Evolutionary conservation across 495 filamentous ascomycete species (phyloP).

Genomic region (Echria macrotheca): DNA sequence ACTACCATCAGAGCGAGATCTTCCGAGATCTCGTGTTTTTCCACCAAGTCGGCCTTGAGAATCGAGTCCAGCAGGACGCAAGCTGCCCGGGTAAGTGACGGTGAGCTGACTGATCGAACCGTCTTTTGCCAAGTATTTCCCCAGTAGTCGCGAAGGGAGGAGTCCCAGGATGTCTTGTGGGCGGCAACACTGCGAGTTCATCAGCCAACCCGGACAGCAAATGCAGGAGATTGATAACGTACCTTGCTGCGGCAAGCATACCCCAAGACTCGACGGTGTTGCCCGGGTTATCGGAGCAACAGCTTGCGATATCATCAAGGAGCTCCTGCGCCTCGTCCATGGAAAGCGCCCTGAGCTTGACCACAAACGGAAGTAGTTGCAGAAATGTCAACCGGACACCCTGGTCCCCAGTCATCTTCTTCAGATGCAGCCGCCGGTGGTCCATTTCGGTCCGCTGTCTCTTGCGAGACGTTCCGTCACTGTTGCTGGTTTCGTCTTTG

Average conservation of each 20-base stretch:
- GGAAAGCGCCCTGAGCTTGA: constrained; percentile 33
- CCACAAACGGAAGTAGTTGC: constrained; percentile 73
- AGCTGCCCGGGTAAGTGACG: constrained; percentile 68
- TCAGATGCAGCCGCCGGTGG: constrained; percentile 57
- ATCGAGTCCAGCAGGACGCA: constrained; percentile 69
- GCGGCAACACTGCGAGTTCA: constrained; percentile 11
- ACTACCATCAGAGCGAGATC: constrained; percentile 63
- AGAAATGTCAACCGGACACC: constrained; percentile 60
- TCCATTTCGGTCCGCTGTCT: constrained; percentile 53
- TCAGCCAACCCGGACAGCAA: constrained; percentile 22
- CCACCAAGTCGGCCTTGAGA: constrained; percentile 55
- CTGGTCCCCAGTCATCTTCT: constrained; percentile 50
- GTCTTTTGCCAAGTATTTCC: constrained; percentile 69
- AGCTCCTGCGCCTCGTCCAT: constrained; percentile 36
- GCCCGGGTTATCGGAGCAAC: constrained; percentile 35
- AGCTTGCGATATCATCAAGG: constrained; percentile 29
- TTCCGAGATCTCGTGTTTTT: constrained; percentile 56
- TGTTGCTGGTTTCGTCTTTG: constrained; percentile 12
- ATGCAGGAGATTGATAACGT: constrained; percentile 2
- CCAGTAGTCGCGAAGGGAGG: constrained; percentile 47
- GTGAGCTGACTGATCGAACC: constrained; percentile 62
- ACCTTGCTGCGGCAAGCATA: constrained; percentile 61
- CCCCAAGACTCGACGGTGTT: constrained; percentile 40
- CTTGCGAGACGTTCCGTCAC: constrained; percentile 44
- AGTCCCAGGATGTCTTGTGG: constrained; percentile 16